These are phyloP conservation scores for Cladosporium sp. DNA, from an alignment of 2,329 filamentous ascomycete genomes.

Conservation along the genomic window DNA sequence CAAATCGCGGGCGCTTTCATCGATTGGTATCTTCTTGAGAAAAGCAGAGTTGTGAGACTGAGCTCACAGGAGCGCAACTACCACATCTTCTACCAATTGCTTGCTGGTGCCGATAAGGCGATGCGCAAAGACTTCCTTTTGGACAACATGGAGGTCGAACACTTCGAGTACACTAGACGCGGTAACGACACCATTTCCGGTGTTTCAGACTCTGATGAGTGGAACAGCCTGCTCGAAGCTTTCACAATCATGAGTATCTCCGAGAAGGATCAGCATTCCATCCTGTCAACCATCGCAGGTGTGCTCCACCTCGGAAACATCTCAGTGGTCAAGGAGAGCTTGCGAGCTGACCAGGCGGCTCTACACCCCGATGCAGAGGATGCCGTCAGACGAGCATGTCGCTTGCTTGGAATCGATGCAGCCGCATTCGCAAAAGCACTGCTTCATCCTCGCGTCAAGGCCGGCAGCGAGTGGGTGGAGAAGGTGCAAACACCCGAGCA, in stretches of 20 bases:
- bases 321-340: conserved; percentile 81
- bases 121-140: conserved; percentile 76
- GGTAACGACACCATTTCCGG: conserved; percentile 90
- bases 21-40: conserved; percentile 97
- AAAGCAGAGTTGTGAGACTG: conserved; percentile 90
- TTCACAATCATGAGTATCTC: conserved; percentile 93
- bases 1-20: conserved; percentile 95
- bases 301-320: conserved; percentile 94
- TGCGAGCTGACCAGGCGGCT: conserved; percentile 84
- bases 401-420: conserved; percentile 81
- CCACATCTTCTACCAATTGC: conserved; percentile 93
- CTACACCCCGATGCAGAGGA: conserved; percentile 70
- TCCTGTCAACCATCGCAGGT: conserved; percentile 82
- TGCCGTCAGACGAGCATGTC: conserved; percentile 73
- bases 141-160: conserved; percentile 68
- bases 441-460: conserved; percentile 89
- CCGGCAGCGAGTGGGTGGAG: conserved; percentile 95
- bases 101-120: conserved; percentile 72
- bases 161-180: conserved; percentile 87
- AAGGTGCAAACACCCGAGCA: conserved; percentile 98
- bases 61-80: conserved; percentile 90
- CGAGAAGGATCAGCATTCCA: conserved; percentile 74
- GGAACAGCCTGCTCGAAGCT: conserved; percentile 83
- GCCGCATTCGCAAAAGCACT: conserved; percentile 85
- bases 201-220: conserved; percentile 86